Percentiles rank a stretch among this genome's conserved stretches.
These are phyloP conservation scores for Paramicrosporidium saccamoebae DNA, from an alignment of 371 early-diverging fungal genomes.

Conservation along the genomic window DNA sequence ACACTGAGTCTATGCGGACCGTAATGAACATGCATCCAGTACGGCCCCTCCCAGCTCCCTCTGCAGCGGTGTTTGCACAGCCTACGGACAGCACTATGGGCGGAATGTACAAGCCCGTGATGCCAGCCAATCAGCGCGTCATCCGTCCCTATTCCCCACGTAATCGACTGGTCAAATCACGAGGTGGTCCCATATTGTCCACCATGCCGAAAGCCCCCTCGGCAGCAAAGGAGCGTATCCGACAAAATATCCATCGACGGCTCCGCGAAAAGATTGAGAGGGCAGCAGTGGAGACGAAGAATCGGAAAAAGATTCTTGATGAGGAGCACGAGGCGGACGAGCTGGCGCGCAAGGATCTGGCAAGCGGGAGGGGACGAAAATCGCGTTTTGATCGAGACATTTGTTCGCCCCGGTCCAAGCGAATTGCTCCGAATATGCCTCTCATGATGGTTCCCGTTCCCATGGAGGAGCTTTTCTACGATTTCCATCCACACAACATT, in stretches of 20 bases:
- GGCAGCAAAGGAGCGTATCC: constrained; percentile 5
- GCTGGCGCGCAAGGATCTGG: constrained; percentile 1
- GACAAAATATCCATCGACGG: constrained; percentile 4
- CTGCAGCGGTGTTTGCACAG: constrained; percentile 1
- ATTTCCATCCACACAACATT: constrained; percentile 7
- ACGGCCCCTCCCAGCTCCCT: constrained; percentile 4
- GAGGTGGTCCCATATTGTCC: constrained; percentile 4
- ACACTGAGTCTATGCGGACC: constrained; percentile 3
- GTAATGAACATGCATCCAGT: constrained; percentile 5
- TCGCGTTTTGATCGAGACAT: background rate
- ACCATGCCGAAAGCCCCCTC: constrained; percentile 7
- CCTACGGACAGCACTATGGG: constrained; percentile 1
- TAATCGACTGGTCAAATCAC: constrained; percentile 3
- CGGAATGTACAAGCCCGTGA: constrained; percentile 4
- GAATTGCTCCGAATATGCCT: background rate
- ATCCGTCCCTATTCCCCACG: constrained; percentile 4
- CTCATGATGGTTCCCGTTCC: background rate
- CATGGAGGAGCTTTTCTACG: constrained; percentile 4
- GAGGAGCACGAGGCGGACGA: constrained; percentile 1
- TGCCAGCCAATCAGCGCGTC: constrained; percentile 3
- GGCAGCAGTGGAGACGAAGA: constrained; percentile 4
- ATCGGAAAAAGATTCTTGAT: constrained; percentile 2
- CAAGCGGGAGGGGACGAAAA: background rate
- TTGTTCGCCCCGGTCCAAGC: background rate
- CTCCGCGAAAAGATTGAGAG: constrained; percentile 3